Evolutionary conservation across 192 early-diverging fungal species (phyloP).

Genomic region (Gamsiella multidivaricata): DNA sequence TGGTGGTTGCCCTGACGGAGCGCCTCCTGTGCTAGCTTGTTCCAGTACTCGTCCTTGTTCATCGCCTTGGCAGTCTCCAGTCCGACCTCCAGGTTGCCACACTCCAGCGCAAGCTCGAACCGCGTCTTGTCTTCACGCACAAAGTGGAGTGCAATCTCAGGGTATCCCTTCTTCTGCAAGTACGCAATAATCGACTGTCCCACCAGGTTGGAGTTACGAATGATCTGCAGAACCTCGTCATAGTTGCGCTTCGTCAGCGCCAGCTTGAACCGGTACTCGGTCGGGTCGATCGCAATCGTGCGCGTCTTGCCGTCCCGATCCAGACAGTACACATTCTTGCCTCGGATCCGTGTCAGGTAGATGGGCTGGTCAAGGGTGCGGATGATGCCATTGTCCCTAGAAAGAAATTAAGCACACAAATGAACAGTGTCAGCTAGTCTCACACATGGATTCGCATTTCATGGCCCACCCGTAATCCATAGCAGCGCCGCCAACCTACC

Average conservation of each 20-base stretch:
- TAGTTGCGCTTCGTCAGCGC: slow-evolving; percentile 92
- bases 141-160: slow-evolving; percentile 99
- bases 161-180: slow-evolving; percentile 99
- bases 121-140: slow-evolving; percentile 96
- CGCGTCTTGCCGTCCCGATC: slow-evolving; percentile 93
- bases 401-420: neutral
- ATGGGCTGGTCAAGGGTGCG: slow-evolving; percentile 96
- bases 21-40: slow-evolving; percentile 88
- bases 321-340: slow-evolving; percentile 86
- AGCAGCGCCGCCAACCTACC: too few relatives aligned
- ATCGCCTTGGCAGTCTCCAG: slow-evolving; percentile 93
- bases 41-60: slow-evolving; percentile 92
- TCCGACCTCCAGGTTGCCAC: slow-evolving; percentile 96
- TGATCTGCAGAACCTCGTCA: slow-evolving; percentile 96
- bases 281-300: slow-evolving; percentile 92
- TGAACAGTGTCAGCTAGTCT: too few relatives aligned
- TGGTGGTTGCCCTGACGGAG: slow-evolving; percentile 90
- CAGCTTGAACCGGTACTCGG: slow-evolving; percentile 99
- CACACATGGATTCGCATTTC: neutral
- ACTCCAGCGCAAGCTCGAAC: slow-evolving; percentile 96
- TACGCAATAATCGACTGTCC: slow-evolving; percentile 99
- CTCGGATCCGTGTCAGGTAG: slow-evolving; percentile 89
- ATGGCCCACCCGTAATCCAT: too few relatives aligned
- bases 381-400: slow-evolving; percentile 94
- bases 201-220: slow-evolving; percentile 94